Evolutionary conservation across 2,329 filamentous ascomycete species (phyloP), one percentile per base, ranked within the genome.

Genomic region (Cryoendolithus antarcticus): DNA sequence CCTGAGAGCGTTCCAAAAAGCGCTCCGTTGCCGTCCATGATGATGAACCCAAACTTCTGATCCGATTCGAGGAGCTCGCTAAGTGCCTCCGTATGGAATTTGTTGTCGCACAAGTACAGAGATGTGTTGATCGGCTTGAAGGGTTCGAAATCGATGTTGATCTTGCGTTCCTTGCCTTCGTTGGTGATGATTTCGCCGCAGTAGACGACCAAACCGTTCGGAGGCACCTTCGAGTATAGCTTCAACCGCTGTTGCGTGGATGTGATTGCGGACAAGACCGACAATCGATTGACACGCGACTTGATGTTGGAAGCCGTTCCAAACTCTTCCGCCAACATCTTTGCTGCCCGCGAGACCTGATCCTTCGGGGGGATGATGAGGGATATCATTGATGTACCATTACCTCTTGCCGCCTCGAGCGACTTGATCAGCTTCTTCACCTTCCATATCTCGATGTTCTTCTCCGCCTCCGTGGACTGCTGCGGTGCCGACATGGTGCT

Each of bases 101-200:
- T 98, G 74, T 98, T 98, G 77, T 98, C 91, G 70, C 91, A 98
- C 44, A 98, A 84, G 64, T 98, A 98, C 34, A 98, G 76, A 33
- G 93, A 98, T 29, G 91, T 98, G 67, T 98, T 98, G 77, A 98
- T 98, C 45, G 91, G 91, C 74, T 98, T 98, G 75, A 98, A 98
- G 27, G 91, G 91, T 68, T 98, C 91, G 63, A 98, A 98, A 62
- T 98, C 93, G 62, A 98, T 98, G 67, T 98, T 98, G 71, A 98
- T 93, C 74, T 95, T 98, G 60, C 91, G 77, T 70, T 98, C 91
- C 68, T 98, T 98, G 66, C 91, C 91, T 71, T 98, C 91, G 24
- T 80, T 81, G 41, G 91, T 98, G 71, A 98, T 81, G 63, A 98
- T 96, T 95, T 98, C 91, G 80, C 91, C 91, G 65, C 91, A 98